These are phyloP conservation scores for Thielaviopsis musarum DNA, from an alignment of 2,329 filamentous ascomycete genomes.

Conservation along the genomic window DNA sequence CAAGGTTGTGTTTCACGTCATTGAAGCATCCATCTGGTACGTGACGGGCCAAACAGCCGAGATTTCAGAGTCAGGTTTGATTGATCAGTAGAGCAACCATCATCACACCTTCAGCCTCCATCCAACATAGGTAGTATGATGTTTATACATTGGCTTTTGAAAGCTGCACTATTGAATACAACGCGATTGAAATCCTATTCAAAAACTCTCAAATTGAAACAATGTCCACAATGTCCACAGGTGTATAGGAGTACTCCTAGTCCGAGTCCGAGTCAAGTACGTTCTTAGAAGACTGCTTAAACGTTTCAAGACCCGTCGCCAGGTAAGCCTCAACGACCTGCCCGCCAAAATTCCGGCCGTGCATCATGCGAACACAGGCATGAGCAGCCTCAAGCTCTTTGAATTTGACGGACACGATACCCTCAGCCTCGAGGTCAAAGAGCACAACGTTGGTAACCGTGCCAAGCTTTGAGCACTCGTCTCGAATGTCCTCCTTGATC, in stretches of 20 bases:
- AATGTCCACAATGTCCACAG: background rate
- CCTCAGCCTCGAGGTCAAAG: slow-evolving; percentile 72
- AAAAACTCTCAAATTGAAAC: background rate
- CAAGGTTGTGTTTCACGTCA: slow-evolving; percentile 47
- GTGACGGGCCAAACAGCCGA: slow-evolving; percentile 27
- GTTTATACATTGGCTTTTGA: background rate
- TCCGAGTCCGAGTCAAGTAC: slow-evolving; percentile 8
- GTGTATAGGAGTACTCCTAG: background rate
- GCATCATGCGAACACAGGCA: slow-evolving; percentile 58
- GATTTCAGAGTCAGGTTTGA: background rate
- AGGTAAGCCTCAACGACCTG: slow-evolving; percentile 55
- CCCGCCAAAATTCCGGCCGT: slow-evolving; percentile 65
- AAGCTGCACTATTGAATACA: background rate
- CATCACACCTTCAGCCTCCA: background rate
- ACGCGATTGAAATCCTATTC: background rate
- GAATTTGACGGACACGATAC: slow-evolving; percentile 76
- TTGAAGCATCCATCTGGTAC: slow-evolving; percentile 60
- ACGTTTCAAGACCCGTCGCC: slow-evolving; percentile 54
- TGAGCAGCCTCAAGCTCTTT: slow-evolving; percentile 50
- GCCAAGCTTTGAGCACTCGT: slow-evolving; percentile 76
- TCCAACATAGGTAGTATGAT: background rate
- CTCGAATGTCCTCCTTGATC: slow-evolving; percentile 85
- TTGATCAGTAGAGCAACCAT: background rate
- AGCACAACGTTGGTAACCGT: slow-evolving; percentile 80
- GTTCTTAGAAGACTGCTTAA: slow-evolving; percentile 46